Base-by-base conservation (phyloP, 768 basidiomycete species). In the Boletus huronensis region DNA sequence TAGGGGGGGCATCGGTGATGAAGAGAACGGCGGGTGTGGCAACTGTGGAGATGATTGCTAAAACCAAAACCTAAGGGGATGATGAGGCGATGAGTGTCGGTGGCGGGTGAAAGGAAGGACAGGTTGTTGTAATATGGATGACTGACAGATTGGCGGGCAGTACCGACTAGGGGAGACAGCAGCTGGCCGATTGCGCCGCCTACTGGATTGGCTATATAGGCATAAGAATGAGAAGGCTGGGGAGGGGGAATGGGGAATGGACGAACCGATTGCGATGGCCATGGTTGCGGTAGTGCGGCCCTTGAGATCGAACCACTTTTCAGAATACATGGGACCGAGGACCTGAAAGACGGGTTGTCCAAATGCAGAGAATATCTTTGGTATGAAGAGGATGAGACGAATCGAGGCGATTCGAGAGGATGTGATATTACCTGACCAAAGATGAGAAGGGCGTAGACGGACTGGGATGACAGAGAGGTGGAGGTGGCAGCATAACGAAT, bases 271-370 rank as follows among this genome's bases (percentile, higher is more conserved):
- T 9, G 80, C 74, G 49, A 83, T 73, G 35, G 79, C 43, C 80
- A 82, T 82, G n/a, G 82, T 93, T 13, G 88, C 88, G 0, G 90
- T 92, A 3, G 87, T 91, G 39, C 91, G 78, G 14, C 85, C 83
- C 54, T 80, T 75, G 44, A 91, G 70, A 56, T 87, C 83, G 62
- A 93, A 93, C 91, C 91, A 93, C 31, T 72, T 81, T 65, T 93
- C 88, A 0, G 90, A 91, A 69, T 87, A 93, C 49, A 81, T 84
- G 2, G 91, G 88, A 6, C 87, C 87, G 9, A 92, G 72, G 25
- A 93, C 80, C 70, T 90, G 89, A 68, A 82, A 92, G 14, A 85
- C 73, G 3, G 90, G 83, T 63, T 90, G 87, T 3, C 87, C 75
- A 43, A 89, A 68, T 1, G 81, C 81, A 7, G 81, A 76, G 38